Evolutionary conservation across 768 basidiomycete species (phyloP).

Genomic region (Suillus luteus): DNA sequence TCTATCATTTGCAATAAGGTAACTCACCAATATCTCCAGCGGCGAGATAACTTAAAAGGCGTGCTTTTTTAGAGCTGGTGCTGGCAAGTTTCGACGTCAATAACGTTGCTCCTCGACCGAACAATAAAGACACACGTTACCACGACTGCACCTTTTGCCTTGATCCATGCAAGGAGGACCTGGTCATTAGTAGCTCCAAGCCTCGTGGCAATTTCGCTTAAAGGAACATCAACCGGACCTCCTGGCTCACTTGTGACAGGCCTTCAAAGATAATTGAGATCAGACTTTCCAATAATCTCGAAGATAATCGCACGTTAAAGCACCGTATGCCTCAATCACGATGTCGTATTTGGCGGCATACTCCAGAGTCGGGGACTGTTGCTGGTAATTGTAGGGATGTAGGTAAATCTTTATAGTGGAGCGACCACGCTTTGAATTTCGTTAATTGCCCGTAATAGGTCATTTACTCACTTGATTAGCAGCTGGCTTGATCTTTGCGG

Average conservation of each 20-base stretch:
- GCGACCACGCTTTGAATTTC: background rate
- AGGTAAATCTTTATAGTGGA: conserved; percentile 51
- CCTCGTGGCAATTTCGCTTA: conserved; percentile 52
- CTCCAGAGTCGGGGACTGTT: conserved; percentile 56
- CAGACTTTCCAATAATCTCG: background rate
- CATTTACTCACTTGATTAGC: conserved; percentile 61
- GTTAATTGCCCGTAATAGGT: background rate
- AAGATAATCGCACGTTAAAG: conserved; percentile 50
- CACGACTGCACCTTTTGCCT: conserved; percentile 64
- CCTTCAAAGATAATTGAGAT: conserved; percentile 32
- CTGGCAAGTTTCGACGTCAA: conserved; percentile 31
- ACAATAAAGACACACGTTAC: conserved; percentile 49
- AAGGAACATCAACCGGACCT: conserved; percentile 63
- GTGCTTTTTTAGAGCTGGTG: conserved; percentile 63
- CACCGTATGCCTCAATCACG: conserved; percentile 71
- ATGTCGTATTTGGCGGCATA: conserved; percentile 61
- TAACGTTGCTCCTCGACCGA: conserved; percentile 1
- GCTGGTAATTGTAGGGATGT: conserved; percentile 67
- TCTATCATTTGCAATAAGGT: background rate
- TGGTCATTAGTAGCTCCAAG: conserved; percentile 61
- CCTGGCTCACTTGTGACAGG: conserved; percentile 61
- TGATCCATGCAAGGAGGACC: conserved; percentile 72
- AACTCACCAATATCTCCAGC: conserved; percentile 64
- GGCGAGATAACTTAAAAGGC: conserved; percentile 66
- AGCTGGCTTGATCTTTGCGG: conserved; percentile 62